phyloP scores from a whole-genome alignment of 495 filamentous ascomycete species.

The Aspergillus sparsus region DNA sequence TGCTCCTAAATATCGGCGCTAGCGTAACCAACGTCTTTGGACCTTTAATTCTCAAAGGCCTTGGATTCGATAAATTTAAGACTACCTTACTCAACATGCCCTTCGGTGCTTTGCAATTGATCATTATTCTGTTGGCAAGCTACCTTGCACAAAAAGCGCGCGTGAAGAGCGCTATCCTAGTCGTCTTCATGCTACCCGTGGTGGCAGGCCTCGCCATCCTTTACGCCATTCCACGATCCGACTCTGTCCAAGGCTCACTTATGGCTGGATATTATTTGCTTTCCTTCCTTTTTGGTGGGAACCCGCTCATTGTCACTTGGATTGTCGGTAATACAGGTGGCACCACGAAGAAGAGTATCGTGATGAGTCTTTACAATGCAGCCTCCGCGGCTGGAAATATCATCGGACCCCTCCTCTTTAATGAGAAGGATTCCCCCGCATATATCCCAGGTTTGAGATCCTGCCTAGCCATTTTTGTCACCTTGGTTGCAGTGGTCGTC shows the following conservation, averaged over 20 bases:
- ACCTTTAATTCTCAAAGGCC: constrained; percentile 60
- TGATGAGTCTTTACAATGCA: constrained; percentile 53
- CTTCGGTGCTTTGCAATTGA: constrained; percentile 48
- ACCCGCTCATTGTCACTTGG: constrained; percentile 53
- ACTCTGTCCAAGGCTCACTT: constrained; percentile 40
- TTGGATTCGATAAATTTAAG: constrained; percentile 58
- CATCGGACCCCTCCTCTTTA: constrained; percentile 50
- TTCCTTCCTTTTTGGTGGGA: constrained; percentile 58
- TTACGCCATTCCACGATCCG: constrained; percentile 50
- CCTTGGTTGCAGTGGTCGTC: constrained; percentile 48
- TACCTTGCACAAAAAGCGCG: constrained; percentile 52
- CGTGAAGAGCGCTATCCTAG: constrained; percentile 52
- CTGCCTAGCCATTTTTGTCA: constrained; percentile 58
- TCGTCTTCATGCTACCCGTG: constrained; percentile 53
- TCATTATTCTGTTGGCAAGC: constrained; percentile 43
- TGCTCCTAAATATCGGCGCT: constrained; percentile 63
- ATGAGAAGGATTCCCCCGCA: constrained; percentile 39
- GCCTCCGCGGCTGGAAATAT: constrained; percentile 49
- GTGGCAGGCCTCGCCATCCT: constrained; percentile 58
- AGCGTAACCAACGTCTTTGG: constrained; percentile 61
- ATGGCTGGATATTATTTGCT: constrained; percentile 64
- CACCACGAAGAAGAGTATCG: constrained; percentile 54
- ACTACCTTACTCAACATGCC: constrained; percentile 55
- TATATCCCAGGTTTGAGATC: constrained; percentile 59
- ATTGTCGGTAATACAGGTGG: constrained; percentile 54